Base-by-base conservation (phyloP, 2,329 filamentous ascomycete genomes). In the Fusarium xyrophilum region DNA sequence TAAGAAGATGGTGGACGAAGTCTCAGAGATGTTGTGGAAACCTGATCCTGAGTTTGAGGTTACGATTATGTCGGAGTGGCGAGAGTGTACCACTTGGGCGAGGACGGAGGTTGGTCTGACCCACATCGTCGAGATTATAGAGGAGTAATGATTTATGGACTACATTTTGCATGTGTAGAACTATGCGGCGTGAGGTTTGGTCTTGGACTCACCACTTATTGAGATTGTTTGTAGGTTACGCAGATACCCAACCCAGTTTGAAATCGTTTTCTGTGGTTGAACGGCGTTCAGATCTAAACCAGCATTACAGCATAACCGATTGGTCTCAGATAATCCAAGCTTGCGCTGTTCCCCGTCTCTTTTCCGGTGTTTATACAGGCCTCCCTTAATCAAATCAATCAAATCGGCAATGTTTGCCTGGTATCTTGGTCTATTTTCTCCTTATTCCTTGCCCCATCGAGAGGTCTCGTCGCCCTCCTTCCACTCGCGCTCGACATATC, bases 401-500 rank as follows among this genome's bases (percentile, higher is more conserved):
- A 46, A 47, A 53, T 48, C 46, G 53, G 53, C 53, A 23, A 12
- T 30, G 25, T 30, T 11, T 17, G 67, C 39, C 50, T 68, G 50
- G 64, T 63, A 56, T 72, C 71, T 44, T 63, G 33, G 36, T 65
- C 60, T 65, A 65, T 43, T 27, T 65, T 44, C 42, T 13, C 36
- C 36, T 53, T 65, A 70, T 43, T 72, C 71, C 32, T 81, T 87
- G 53, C 91, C 91, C 94, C 94, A 97, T 76, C 94, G 84, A 53
- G 88, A 87, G 32, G 88, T 90, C 82, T 98, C 95, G 73, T 97
- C 92, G 13, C 93, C 94, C 8, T 89, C 90, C 60, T 86, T 85
- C 93, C 96, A 97, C 30, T 88, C 84, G 72, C 91, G 90, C 81
- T 98, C 95, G 7, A 90, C 85, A 76, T 99, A 98, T 1, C 93